Percentiles rank a stretch among this genome's conserved stretches.
phyloP scores from a whole-genome alignment of 1,284 basidiomycete genomes.

The Papiliotrema terrestris region DNA sequence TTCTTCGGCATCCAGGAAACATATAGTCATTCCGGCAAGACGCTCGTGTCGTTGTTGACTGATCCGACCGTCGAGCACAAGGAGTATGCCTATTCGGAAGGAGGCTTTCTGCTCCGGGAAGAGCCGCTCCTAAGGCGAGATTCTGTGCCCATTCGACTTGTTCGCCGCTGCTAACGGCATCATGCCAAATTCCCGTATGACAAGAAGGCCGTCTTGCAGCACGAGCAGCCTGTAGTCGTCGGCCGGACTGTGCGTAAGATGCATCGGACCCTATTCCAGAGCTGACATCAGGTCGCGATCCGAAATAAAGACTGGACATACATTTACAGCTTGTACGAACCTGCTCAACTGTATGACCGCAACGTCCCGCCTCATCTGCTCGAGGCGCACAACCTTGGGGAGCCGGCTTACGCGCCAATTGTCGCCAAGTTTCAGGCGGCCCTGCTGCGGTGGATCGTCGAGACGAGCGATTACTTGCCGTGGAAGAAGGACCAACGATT shows the following conservation, averaged over 20 bases:
- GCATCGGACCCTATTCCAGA: neutral
- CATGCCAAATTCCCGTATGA: constrained; percentile 9
- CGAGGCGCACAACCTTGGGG: constrained; percentile 8
- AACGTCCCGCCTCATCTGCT: neutral
- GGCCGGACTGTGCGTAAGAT: constrained; percentile 3
- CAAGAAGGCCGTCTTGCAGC: constrained; percentile 8
- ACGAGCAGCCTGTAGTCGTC: constrained; percentile 1
- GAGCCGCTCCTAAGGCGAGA: constrained; percentile 8
- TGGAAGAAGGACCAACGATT: constrained; percentile 5
- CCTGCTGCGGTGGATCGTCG: constrained; percentile 6
- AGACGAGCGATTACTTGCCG: constrained; percentile 11
- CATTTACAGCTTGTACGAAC: constrained; percentile 12
- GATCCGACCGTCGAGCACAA: constrained; percentile 1
- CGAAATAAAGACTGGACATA: constrained; percentile 9
- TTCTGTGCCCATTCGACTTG: no score
- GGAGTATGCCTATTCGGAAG: constrained; percentile 7
- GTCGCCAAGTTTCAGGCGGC: constrained; percentile 2
- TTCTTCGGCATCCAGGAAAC: constrained; percentile 4
- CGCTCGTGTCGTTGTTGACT: neutral
- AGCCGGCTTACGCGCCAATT: constrained; percentile 1
- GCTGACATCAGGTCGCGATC: neutral
- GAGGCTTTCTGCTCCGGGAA: constrained; percentile 8
- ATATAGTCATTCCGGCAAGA: constrained; percentile 9
- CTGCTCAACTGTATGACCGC: constrained; percentile 6
- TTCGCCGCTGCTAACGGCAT: no score